Base-by-base conservation (phyloP, 2,329 filamentous ascomycete species). In the Aspergillus sp. region DNA sequence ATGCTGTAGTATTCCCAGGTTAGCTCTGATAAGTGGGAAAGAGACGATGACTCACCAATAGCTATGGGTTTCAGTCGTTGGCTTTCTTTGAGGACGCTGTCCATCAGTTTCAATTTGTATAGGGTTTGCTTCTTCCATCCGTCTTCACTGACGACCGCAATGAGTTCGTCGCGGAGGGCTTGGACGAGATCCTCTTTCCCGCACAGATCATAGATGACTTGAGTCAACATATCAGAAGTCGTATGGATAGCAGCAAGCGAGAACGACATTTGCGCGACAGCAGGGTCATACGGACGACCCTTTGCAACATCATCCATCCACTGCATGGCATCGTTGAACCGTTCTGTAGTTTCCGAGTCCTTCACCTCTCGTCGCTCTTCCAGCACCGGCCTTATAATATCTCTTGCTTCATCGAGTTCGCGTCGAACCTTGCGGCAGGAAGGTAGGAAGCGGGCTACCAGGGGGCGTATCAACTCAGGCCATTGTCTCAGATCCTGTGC, bases 51-150 rank as follows among this genome's bases (percentile, higher is more conserved):
- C 27, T 30, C 8, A 30, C 27, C 27, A 11, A 30, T 0, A 11
- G 8, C 27, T 11, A 30, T 30, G 9, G 71, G 70, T 40, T 71
- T 70, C 27, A 73, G 34, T 2, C 77, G 65, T 42, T 73, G 71
- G 3, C 53, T 65, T 59, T 80, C 77, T 48, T 79, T 79, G 53
- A 79, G 62, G 1, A 73, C 69, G 51, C 77, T 79, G 61, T 80
- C 77, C 60, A 79, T 59, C 1, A 77, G 64, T 57, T 73, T 73
- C 44, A 80, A 61, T 41, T 75, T 73, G 56, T 72, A 73, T 2
- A 80, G 4, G 4, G 27, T 30, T 4, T 30, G 27, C 27, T 30
- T 30, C 9, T 30, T 30, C 27, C 27, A 30, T 11, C 27, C 27
- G 3, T 30, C 27, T 30, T 30, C 27, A 11, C 27, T 30, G 3